These are phyloP conservation scores for Lindgomyces ingoldianus DNA, from an alignment of 495 filamentous ascomycete genomes.

Conservation along the genomic window DNA sequence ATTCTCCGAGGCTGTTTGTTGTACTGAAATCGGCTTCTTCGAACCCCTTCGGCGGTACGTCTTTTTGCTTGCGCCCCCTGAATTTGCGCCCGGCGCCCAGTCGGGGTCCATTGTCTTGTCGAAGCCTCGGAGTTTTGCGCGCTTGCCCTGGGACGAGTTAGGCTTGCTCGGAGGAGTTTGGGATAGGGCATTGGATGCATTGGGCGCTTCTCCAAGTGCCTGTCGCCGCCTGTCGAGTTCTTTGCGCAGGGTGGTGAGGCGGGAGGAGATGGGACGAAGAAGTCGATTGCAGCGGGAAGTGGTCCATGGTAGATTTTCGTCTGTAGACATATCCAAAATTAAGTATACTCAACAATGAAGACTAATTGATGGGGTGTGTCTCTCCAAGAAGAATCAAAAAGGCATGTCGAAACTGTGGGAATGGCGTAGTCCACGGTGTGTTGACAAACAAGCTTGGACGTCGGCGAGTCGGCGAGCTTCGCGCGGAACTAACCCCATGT, in stretches of 20 bases:
- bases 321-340: conserved; percentile 17
- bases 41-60: conserved; percentile 25
- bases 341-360: conserved; percentile 16
- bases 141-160: conserved; percentile 17
- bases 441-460: background rate
- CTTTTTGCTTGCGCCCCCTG: background rate
- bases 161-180: conserved; percentile 3
- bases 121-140: conserved; percentile 29
- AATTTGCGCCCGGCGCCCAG: conserved; percentile 26
- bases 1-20: background rate
- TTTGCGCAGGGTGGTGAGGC: conserved; percentile 32
- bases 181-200: background rate
- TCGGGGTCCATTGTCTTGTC: conserved; percentile 35
- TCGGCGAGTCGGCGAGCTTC: background rate
- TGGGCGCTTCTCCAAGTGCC: conserved; percentile 1
- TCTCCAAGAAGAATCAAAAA: conserved; percentile 5
- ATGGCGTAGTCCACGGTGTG: background rate
- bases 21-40: conserved; percentile 2
- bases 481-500: too few species aligned
- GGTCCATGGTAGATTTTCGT: conserved; percentile 34
- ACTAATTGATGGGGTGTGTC: background rate
- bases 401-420: background rate
- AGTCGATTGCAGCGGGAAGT: conserved; percentile 36
- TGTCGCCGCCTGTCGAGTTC: conserved; percentile 9
- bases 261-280: conserved; percentile 33